Evolutionary conservation across 441 rosid genomes (phyloP).

Genomic region (Gossypium gossypioides): DNA sequence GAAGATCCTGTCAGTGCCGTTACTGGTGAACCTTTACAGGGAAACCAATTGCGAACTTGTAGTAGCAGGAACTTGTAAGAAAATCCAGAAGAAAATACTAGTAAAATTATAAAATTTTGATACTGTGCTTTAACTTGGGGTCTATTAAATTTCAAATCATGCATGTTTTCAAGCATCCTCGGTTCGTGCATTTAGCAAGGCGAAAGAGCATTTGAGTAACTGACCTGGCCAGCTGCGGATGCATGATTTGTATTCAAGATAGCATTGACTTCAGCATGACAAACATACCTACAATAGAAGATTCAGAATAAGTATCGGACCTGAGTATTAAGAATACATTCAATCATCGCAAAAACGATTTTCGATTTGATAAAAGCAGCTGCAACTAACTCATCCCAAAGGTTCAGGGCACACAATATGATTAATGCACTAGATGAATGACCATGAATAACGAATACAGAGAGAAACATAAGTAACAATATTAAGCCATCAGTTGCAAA

Average conservation of each 20-base stretch:
- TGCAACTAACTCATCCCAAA: neutral
- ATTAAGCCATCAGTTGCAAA: constrained; percentile 9
- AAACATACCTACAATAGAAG: constrained; percentile 57
- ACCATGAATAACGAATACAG: neutral
- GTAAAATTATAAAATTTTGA: neutral
- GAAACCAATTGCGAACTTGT: neutral
- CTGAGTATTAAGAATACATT: neutral
- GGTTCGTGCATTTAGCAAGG: neutral
- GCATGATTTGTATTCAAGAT: constrained; percentile 90
- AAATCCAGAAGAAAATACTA: neutral
- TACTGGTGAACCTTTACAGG: neutral
- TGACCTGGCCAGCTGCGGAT: constrained; percentile 79
- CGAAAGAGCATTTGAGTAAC: neutral
- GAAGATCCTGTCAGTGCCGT: constrained; percentile 7
- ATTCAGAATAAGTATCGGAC: neutral
- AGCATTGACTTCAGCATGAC: constrained; percentile 97
- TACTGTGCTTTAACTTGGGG: neutral
- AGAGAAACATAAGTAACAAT: neutral
- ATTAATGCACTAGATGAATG: constrained; percentile 11
- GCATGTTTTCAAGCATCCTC: neutral
- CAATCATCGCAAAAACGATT: neutral
- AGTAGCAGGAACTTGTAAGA: neutral
- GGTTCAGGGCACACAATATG: constrained; percentile 4
- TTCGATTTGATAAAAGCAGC: neutral
- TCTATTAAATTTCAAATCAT: neutral